These are phyloP conservation scores for Buxus sempervirens DNA, from an alignment of 164 flowering plant species.

Conservation along the genomic window DNA sequence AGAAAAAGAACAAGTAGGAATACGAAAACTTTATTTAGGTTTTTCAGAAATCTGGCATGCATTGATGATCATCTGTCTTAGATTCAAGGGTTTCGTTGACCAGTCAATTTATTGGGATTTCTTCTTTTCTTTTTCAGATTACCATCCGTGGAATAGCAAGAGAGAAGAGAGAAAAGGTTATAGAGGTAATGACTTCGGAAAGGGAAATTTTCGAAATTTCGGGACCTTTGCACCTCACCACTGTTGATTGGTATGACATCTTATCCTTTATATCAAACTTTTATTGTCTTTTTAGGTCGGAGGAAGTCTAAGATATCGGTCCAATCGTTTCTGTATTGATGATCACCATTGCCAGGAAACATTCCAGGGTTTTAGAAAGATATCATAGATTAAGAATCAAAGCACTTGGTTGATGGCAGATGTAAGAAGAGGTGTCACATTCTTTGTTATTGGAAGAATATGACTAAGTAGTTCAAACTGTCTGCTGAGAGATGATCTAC, in stretches of 20 bases:
- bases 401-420: not conserved
- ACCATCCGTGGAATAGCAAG: not conserved
- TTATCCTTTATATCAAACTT: not conserved
- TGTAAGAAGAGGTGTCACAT: not conserved
- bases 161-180: not conserved
- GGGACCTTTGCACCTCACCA: conserved; percentile 68
- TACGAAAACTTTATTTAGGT: not conserved
- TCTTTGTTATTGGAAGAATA: not conserved
- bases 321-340: not conserved
- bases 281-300: not conserved
- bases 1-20: too few relatives aligned
- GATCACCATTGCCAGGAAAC: too few relatives aligned
- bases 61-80: not conserved
- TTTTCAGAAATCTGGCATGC: not conserved
- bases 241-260: conserved; percentile 63
- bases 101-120: not conserved
- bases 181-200: conserved; percentile 41
- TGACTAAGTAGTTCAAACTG: not conserved
- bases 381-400: not conserved
- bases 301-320: not conserved
- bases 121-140: not conserved
- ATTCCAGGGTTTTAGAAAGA: not conserved
- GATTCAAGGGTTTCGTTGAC: not conserved
- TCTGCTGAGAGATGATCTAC: not conserved
- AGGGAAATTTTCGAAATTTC: conserved; percentile 60